phyloP scores from a whole-genome alignment of 2,329 filamentous ascomycete genomes.

The Escovopsis sp. region DNA sequence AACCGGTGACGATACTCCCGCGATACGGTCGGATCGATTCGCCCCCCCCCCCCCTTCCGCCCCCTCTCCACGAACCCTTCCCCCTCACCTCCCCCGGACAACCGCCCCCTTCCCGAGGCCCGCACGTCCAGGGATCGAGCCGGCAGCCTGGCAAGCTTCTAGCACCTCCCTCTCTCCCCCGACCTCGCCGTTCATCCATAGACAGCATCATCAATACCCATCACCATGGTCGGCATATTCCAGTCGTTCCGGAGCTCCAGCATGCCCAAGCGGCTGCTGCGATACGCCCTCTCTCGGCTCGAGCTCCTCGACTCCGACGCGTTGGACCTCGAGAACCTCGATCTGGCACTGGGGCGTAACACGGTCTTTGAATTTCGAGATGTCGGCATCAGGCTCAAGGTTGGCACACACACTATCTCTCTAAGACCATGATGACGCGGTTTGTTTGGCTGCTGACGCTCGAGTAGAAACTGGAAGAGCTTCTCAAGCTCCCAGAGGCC shows the following conservation, averaged over 20 bases:
- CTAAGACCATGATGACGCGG: too few species aligned
- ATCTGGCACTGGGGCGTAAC: conserved; percentile 66
- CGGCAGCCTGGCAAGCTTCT: not conserved
- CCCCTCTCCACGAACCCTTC: not conserved
- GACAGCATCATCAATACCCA: conserved; percentile 27
- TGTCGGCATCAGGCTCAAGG: conserved; percentile 67
- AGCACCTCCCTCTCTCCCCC: not conserved
- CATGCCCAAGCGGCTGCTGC: conserved; percentile 78
- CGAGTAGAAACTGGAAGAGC: conserved; percentile 56
- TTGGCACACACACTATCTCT: conserved; percentile 27
- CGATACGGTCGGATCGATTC: too few species aligned
- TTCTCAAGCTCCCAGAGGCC: conserved; percentile 58
- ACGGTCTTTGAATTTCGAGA: conserved; percentile 77
- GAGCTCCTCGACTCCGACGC: conserved; percentile 80
- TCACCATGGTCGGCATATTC: conserved; percentile 56
- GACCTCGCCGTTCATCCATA: not conserved
- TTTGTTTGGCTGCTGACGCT: conserved; percentile 4
- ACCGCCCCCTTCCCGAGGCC: too few species aligned
- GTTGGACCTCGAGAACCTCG: conserved; percentile 71
- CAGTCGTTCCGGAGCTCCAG: conserved; percentile 49
- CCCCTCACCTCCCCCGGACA: too few species aligned
- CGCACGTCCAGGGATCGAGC: too few species aligned
- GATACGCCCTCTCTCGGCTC: conserved; percentile 68
- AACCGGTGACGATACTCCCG: conserved; percentile 5
- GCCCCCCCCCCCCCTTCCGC: too few species aligned